phyloP scores from a whole-genome alignment of 352 stramenopile genomes.

The Phytophthora melonis region DNA sequence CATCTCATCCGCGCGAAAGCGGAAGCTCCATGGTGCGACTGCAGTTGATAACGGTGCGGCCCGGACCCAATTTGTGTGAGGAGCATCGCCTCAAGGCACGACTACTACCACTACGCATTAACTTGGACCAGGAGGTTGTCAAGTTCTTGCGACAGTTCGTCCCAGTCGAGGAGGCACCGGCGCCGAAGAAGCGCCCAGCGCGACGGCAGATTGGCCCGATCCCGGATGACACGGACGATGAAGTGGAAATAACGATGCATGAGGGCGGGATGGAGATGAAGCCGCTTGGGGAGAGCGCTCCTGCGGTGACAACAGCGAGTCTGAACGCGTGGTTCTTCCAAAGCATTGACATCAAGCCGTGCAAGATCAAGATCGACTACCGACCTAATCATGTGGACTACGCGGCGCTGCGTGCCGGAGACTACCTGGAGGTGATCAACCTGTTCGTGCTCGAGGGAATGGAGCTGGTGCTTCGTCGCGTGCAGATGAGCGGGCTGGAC shows the following conservation, averaged over 20 bases:
- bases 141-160: conserved; percentile 90
- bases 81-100: conserved; percentile 85
- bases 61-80: conserved; percentile 79
- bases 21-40: conserved; percentile 87
- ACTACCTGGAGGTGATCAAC: conserved; percentile 92
- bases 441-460: conserved; percentile 90
- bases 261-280: conserved; percentile 67
- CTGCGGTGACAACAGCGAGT: conserved; percentile 51
- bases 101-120: conserved; percentile 83
- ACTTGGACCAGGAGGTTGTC: conserved; percentile 89
- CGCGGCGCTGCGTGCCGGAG: conserved; percentile 76
- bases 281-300: conserved; percentile 25
- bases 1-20: conserved; percentile 81
- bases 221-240: conserved; percentile 45
- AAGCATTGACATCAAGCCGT: conserved; percentile 86
- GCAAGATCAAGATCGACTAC: conserved; percentile 94
- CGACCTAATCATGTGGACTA: conserved; percentile 90
- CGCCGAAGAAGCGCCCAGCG: conserved; percentile 16
- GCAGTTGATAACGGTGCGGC: conserved; percentile 83
- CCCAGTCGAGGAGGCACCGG: conserved; percentile 45
- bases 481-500: conserved; percentile 86
- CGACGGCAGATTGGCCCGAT: conserved; percentile 26
- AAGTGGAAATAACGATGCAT: conserved; percentile 38
- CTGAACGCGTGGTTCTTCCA: conserved; percentile 88
- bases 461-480: conserved; percentile 86